Evolutionary conservation across 1,139 yeast genomes (phyloP).

Genomic region (Groenewaldozyma sp.): DNA sequence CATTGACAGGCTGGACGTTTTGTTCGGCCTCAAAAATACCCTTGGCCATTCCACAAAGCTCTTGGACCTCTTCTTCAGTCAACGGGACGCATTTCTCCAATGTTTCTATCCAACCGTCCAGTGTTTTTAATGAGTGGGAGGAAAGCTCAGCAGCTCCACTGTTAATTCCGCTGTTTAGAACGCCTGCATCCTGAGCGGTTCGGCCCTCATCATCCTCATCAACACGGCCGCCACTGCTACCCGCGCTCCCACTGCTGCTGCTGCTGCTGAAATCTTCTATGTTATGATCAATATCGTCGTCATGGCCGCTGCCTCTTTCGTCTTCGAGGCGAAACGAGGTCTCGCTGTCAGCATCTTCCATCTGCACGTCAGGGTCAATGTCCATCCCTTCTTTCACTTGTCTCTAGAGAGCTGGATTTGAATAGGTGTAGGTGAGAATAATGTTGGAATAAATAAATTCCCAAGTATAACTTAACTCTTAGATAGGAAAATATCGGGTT

Average conservation of each 20-base stretch:
- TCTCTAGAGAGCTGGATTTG: no score
- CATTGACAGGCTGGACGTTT: slow-evolving; percentile 88
- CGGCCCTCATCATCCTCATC: not conserved
- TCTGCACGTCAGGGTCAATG: slow-evolving; percentile 32
- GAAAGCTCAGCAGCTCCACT: slow-evolving; percentile 16
- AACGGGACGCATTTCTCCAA: slow-evolving; percentile 74
- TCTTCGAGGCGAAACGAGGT: slow-evolving; percentile 15
- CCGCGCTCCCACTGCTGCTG: no score
- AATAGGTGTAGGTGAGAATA: no score
- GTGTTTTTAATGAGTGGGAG: slow-evolving; percentile 17
- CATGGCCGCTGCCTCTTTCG: slow-evolving; percentile 10
- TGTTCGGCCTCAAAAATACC: slow-evolving; percentile 86
- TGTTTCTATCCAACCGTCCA: slow-evolving; percentile 57
- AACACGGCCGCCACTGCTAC: no score
- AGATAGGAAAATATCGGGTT: no score
- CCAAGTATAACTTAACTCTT: no score
- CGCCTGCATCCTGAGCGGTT: slow-evolving; percentile 1
- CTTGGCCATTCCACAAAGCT: slow-evolving; percentile 76
- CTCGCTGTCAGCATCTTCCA: slow-evolving; percentile 28
- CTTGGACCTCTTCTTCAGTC: slow-evolving; percentile 71
- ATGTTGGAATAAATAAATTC: no score
- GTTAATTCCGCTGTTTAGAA: slow-evolving; percentile 9
- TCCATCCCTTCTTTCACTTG: slow-evolving; percentile 27
- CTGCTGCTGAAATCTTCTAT: slow-evolving; percentile 14
- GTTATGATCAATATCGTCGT: slow-evolving; percentile 2